These are phyloP conservation scores for Pseudocercospora fijiensis DNA, from an alignment of 2,329 filamentous ascomycete species.

Conservation along the genomic window DNA sequence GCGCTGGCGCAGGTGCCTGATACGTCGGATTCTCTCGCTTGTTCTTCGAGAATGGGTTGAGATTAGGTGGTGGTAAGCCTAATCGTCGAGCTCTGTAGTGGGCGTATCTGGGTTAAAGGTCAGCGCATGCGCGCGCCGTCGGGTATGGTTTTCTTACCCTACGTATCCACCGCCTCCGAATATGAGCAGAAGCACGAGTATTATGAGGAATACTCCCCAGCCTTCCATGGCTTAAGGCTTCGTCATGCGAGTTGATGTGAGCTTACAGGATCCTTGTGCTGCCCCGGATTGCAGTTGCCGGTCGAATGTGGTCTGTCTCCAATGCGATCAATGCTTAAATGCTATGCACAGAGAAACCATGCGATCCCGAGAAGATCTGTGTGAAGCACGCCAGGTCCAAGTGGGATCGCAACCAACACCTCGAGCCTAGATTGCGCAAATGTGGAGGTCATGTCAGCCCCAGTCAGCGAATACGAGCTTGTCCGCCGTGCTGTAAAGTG, in stretches of 20 bases:
- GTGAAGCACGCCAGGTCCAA: not conserved
- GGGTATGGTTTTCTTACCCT: conserved; percentile 38
- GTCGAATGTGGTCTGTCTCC: not conserved
- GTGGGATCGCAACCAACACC: not conserved
- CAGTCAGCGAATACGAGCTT: not conserved
- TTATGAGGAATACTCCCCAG: conserved; percentile 68
- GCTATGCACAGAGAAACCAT: not conserved
- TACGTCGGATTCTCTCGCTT: conserved; percentile 33
- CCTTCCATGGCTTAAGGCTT: conserved; percentile 28
- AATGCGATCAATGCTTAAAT: not conserved
- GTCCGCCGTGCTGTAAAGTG: not conserved
- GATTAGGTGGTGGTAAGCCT: conserved; percentile 66
- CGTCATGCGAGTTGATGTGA: conserved; percentile 6
- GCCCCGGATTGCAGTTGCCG: not conserved
- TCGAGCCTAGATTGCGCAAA: not conserved
- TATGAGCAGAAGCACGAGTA: conserved; percentile 64
- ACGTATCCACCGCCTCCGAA: conserved; percentile 64
- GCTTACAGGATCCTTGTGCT: not conserved
- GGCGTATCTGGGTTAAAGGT: conserved; percentile 52
- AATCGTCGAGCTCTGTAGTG: conserved; percentile 71
- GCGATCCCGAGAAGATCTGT: not conserved
- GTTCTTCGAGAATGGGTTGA: conserved; percentile 64
- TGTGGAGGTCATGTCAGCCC: not conserved
- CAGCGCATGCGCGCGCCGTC: not conserved
- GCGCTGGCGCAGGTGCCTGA: conserved; percentile 55